Base-by-base conservation (phyloP, 2,329 filamentous ascomycete species). In the Colletotrichum lini region DNA sequence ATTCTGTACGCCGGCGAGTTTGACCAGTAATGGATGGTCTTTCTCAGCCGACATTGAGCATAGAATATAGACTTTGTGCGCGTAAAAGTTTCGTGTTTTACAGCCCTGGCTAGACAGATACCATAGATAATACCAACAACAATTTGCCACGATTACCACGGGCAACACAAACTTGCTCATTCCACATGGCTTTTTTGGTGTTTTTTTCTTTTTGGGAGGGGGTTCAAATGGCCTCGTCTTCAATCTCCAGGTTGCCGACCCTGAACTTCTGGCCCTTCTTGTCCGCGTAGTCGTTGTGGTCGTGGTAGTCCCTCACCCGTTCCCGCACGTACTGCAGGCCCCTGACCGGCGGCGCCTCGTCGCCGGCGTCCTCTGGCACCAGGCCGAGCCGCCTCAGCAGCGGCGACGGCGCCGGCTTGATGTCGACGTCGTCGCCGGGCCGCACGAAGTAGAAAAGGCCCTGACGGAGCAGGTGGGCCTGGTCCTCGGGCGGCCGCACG, bases 1-100 rank as follows among this genome's bases (percentile, higher is more conserved):
- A 65, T 86, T 3, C 78, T 87, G 0, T 84, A 86, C 50, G 85
- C 85, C 1, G 85, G 85, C 2, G 78, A 84, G 16, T 87, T 81
- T 2, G 70, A 70, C 50, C 70, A 72, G 61, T 70, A 45, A 57
- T 7, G 23, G 23, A 52, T 30, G 5, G 1, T 30, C 30, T 1
- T 9, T 30, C 26, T 30, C 30, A 30, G 7, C 30, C 30, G 30
- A 30, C 6, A 2, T 30, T 30, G 30, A 30, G 7, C 30, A 2
- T 30, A 2, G 9, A 8, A 30, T 30, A 30, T 30, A 30, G 30
- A 30, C 30, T 8, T 30, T 30, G 30, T 9, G n/a, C 15, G 45
- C 42, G 18, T 12, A 54, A 16, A 47, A 49, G 18, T 59, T 35
- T n/a, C 35, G 13, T n/a, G 13, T 44, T 18, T 47, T 35, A 44